A percentile compares a stretch with the other conserved stretches of the same genome.
phyloP scores from a whole-genome alignment of 129 eudicot species.

The Gnaphalium uliginosum region DNA sequence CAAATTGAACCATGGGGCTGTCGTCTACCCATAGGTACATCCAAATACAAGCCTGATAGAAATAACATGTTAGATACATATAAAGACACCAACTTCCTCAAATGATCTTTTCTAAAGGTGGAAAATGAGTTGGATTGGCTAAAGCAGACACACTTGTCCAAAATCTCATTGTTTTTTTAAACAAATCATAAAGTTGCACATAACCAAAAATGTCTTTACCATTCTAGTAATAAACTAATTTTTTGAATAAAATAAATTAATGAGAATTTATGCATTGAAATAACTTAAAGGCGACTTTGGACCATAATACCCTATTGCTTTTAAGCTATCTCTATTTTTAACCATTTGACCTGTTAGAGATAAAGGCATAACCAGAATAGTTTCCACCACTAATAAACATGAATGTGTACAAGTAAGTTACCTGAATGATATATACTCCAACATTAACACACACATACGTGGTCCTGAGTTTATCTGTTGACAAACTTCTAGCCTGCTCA shows the following conservation, averaged over 20 bases:
- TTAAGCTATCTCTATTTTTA: too few relatives aligned
- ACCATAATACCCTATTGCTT: background rate
- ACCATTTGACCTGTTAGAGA: background rate
- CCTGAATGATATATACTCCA: conserved; percentile 84
- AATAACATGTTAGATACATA: conserved; percentile 5
- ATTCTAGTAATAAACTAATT: background rate
- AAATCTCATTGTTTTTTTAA: too few relatives aligned
- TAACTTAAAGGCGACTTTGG: background rate
- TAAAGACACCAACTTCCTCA: background rate
- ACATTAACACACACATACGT: conserved; percentile 58
- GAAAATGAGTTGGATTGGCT: too few relatives aligned
- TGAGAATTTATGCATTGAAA: background rate
- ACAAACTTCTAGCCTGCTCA: conserved; percentile 60
- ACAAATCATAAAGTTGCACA: background rate
- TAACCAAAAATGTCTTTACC: too few relatives aligned
- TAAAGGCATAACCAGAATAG: background rate
- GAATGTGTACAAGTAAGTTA: conserved; percentile 28
- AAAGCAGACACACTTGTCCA: background rate
- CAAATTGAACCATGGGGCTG: conserved; percentile 54
- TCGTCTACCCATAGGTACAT: conserved; percentile 72
- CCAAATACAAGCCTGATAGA: conserved; percentile 82
- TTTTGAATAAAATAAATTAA: too few relatives aligned
- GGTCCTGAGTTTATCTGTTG: conserved; percentile 74
- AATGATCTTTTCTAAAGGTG: too few relatives aligned
- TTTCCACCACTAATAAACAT: background rate